Conservation (phyloP, 305 asterid species). For the Solanum hybrid region DNA sequence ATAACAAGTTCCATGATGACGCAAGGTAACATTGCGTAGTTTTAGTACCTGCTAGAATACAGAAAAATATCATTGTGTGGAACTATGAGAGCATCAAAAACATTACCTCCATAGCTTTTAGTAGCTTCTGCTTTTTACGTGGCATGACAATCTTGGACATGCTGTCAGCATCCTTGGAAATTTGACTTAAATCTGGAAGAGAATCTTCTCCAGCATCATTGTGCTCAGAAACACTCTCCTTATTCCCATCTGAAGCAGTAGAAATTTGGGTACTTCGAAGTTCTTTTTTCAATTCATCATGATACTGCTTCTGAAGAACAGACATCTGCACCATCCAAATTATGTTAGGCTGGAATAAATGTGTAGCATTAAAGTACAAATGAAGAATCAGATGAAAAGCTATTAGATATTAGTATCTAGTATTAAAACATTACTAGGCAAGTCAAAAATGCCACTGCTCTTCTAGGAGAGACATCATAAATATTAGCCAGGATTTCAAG, state of each 20-base stretch:
- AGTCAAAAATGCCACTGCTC: neutral
- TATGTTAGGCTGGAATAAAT: neutral
- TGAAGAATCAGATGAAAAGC: neutral
- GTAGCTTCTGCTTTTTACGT: constrained; percentile 50
- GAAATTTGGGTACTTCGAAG: constrained; percentile 33
- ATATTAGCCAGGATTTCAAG: neutral
- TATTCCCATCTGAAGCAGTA: constrained; percentile 10
- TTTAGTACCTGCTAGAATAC: neutral
- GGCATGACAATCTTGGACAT: constrained; percentile 46
- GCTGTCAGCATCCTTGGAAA: constrained; percentile 40
- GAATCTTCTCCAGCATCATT: constrained; percentile 27
- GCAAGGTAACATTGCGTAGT: neutral
- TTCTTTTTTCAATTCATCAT: constrained; percentile 52
- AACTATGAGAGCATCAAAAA: neutral
- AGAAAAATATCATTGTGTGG: neutral
- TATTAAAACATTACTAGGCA: neutral
- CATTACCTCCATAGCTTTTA: constrained; percentile 54
- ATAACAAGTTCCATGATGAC: neutral
- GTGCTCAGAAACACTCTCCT: constrained; percentile 18
- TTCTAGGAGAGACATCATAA: neutral
- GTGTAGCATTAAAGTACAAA: neutral
- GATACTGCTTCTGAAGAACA: constrained; percentile 44
- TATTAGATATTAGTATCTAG: neutral
- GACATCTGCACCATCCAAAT: constrained; percentile 43
- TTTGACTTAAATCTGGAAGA: constrained; percentile 33